A percentile compares a stretch with the other conserved stretches of the same genome.
Evolutionary conservation across 2,329 filamentous ascomycete species (phyloP).

Genomic region (Dactylellina leptospora): DNA sequence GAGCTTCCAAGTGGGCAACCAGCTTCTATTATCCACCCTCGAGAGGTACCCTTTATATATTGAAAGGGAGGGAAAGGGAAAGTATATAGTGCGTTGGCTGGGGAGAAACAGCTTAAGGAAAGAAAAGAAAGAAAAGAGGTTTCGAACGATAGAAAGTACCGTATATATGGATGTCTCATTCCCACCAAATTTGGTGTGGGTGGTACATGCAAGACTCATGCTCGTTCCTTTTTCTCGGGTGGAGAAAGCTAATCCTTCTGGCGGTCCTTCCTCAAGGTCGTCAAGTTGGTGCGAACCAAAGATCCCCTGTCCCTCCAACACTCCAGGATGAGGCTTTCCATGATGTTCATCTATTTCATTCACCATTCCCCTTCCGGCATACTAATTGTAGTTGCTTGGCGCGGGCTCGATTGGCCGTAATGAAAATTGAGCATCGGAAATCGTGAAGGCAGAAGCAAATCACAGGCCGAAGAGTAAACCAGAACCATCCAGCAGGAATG

Average conservation of each 20-base stretch:
- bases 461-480: constrained; percentile 12
- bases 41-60: constrained; percentile 53
- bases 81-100: constrained; percentile 51
- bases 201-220: constrained; percentile 51
- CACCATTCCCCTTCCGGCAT: constrained; percentile 37
- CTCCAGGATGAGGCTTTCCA: constrained; percentile 18
- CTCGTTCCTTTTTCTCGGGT: constrained; percentile 40
- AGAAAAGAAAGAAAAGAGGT: constrained; percentile 41
- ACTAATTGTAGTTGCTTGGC: constrained; percentile 30
- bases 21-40: constrained; percentile 41
- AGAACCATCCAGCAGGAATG: constrained; percentile 18
- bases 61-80: constrained; percentile 53
- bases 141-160: constrained; percentile 45
- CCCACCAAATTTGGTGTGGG: constrained; percentile 18
- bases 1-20: constrained; percentile 35
- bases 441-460: constrained; percentile 31
- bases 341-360: constrained; percentile 23
- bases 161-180: constrained; percentile 35
- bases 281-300: constrained; percentile 25
- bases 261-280: constrained; percentile 11
- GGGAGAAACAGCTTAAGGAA: constrained; percentile 54
- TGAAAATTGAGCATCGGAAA: constrained; percentile 16
- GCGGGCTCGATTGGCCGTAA: constrained; percentile 21
- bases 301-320: constrained; percentile 10
- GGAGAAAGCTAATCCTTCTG: constrained; percentile 44